Evolutionary conservation across 2,329 filamentous ascomycete species (phyloP).

Genomic region (Zopfia rhizophila): DNA sequence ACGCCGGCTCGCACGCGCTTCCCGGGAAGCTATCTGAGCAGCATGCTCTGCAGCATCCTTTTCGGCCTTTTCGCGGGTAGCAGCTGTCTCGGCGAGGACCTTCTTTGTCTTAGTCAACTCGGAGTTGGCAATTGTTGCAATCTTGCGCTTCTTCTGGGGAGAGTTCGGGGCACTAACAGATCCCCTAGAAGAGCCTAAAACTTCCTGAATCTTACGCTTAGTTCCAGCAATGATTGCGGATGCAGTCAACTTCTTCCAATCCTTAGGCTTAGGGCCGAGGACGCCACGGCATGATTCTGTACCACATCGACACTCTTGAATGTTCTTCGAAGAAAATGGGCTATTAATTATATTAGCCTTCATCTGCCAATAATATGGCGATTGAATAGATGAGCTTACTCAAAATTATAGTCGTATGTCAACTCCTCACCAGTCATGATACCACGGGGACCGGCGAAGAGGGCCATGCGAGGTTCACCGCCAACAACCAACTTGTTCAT

Average conservation of each 20-base stretch:
- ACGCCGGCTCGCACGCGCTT: slow-evolving; percentile 44
- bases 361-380: not conserved
- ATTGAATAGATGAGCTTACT: slow-evolving; percentile 56
- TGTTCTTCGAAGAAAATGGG: slow-evolving; percentile 66
- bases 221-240: slow-evolving; percentile 42
- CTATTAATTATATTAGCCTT: slow-evolving; percentile 29
- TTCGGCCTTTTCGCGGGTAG: slow-evolving; percentile 37
- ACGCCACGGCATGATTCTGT: slow-evolving; percentile 69
- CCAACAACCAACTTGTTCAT: slow-evolving; percentile 99
- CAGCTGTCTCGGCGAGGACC: slow-evolving; percentile 28
- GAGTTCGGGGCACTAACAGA: slow-evolving; percentile 38
- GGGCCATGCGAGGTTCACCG: slow-evolving; percentile 92
- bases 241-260: slow-evolving; percentile 50
- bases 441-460: slow-evolving; percentile 89
- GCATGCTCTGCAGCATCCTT: slow-evolving; percentile 38
- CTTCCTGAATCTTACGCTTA: slow-evolving; percentile 48
- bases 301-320: slow-evolving; percentile 72
- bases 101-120: slow-evolving; percentile 39
- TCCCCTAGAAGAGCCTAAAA: slow-evolving; percentile 33
- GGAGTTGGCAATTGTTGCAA: slow-evolving; percentile 24
- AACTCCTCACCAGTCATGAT: slow-evolving; percentile 96
- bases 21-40: slow-evolving; percentile 43
- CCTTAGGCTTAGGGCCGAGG: slow-evolving; percentile 66
- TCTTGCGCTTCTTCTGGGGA: slow-evolving; percentile 44
- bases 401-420: slow-evolving; percentile 89